Evolutionary conservation across 2,329 filamentous ascomycete genomes (phyloP).

Genomic region (Bertia moriformis): DNA sequence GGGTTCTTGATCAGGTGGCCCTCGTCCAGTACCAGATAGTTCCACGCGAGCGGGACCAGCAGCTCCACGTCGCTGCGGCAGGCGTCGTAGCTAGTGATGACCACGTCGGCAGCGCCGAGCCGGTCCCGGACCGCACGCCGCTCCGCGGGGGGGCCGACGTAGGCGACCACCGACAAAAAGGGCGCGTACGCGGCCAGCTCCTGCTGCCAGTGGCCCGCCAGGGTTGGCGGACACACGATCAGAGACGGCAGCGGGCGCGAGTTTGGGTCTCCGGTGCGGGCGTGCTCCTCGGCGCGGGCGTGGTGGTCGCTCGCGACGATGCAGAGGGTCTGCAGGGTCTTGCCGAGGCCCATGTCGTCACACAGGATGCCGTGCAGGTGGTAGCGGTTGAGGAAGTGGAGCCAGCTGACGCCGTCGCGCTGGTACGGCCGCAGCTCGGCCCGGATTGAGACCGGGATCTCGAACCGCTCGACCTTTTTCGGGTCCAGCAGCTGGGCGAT

Average conservation of each 20-base stretch:
- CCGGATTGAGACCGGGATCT: slow-evolving; percentile 92
- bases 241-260: slow-evolving; percentile 70
- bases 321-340: slow-evolving; percentile 91
- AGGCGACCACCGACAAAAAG: slow-evolving; percentile 77
- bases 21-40: slow-evolving; percentile 93
- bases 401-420: slow-evolving; percentile 97
- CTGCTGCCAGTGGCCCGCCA: slow-evolving; percentile 99
- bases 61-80: slow-evolving; percentile 89
- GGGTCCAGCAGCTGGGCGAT: slow-evolving; percentile 92
- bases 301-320: slow-evolving; percentile 98
- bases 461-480: slow-evolving; percentile 88
- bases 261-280: slow-evolving; percentile 67
- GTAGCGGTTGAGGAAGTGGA: slow-evolving; percentile 94
- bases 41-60: slow-evolving; percentile 75
- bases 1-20: slow-evolving; percentile 98
- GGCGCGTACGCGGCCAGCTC: slow-evolving; percentile 92
- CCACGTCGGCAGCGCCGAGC: slow-evolving; percentile 71
- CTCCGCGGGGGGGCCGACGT: slow-evolving; percentile 77
- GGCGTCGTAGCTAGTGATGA: slow-evolving; percentile 96
- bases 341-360: slow-evolving; percentile 97
- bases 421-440: slow-evolving; percentile 93
- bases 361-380: slow-evolving; percentile 96
- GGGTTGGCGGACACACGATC: slow-evolving; percentile 87
- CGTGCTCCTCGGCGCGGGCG: slow-evolving; percentile 77
- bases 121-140: slow-evolving; percentile 55